phyloP scores from a whole-genome alignment of 306 rosid species.

The Vicia faba region DNA sequence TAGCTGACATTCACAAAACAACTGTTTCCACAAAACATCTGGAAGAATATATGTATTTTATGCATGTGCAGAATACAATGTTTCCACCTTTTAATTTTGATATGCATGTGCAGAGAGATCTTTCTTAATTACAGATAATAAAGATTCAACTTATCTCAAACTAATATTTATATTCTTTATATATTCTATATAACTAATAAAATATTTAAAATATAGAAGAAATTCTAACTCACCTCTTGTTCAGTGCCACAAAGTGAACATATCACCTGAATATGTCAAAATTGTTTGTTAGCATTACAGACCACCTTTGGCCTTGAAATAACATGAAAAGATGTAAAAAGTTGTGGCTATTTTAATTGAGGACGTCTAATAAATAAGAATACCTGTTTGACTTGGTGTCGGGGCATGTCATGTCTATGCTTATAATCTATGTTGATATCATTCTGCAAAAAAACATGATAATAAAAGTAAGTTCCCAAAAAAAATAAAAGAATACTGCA shows the following conservation, averaged over 20 bases:
- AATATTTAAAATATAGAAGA: conserved; percentile 5
- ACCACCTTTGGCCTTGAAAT: conserved; percentile 13
- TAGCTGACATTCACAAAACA: neutral
- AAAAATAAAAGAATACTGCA: conserved; percentile 2
- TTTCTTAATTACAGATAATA: conserved; percentile 3
- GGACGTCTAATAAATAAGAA: conserved; percentile 17
- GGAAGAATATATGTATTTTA: neutral
- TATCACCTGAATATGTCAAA: conserved; percentile 60
- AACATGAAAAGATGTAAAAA: neutral
- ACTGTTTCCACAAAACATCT: conserved; percentile 7
- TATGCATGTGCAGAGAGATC: neutral
- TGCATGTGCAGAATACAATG: too few relatives aligned
- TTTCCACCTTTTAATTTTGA: conserved; percentile 1
- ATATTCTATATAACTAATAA: conserved; percentile 1
- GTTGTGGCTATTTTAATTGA: neutral
- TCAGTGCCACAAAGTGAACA: conserved; percentile 83
- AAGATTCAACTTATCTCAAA: conserved; percentile 8
- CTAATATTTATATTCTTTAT: conserved; percentile 8
- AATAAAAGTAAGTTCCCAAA: conserved; percentile 16
- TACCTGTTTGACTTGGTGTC: conserved; percentile 73
- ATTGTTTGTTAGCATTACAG: conserved; percentile 25
- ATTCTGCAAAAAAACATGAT: conserved; percentile 48
- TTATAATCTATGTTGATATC: conserved; percentile 61
- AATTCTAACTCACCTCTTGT: conserved; percentile 70
- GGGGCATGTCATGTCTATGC: conserved; percentile 77